Evolutionary conservation across 805 yeast species (phyloP), one percentile per base, ranked within the genome.

Genomic region (Saccharomyces eubayanus): DNA sequence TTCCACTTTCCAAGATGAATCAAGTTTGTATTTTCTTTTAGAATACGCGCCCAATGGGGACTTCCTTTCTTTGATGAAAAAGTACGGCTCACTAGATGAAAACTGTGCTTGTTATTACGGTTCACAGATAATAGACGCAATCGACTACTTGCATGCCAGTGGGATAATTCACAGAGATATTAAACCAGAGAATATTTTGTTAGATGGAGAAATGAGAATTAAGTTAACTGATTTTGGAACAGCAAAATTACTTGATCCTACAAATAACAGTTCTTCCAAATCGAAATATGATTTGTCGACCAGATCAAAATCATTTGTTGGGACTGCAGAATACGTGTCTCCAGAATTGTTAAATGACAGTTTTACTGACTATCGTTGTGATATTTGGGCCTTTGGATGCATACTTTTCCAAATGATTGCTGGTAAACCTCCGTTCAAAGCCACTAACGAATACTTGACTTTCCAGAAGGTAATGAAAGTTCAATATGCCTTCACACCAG

Each of bases 301-400:
- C 1, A 76, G 82, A 61, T 90, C 94, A 0, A 84, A 80, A 59
- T 87, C 94, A 0, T 87, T 87, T 71, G 95, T 87, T 29, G 96
- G 96, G 3, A 87, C 92, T 0, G 92, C 92, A 0, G 92, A 86
- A 61, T 86, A 86, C 61, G 91, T 87, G 6, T 84, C 91, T 0
- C 95, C 96, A 0, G 96, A 87, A 62, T 71, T 87, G 41, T 72
- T 87, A 55, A 88, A 84, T 57, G 87, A 79, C 62, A 87, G 85
- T 62, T 84, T 81, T 53, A 88, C 89, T 0, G 97, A 97, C 1
- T 84, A 83, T 61, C 90, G 97, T 1, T 87, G 97, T 50, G 99
- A 94, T 71, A 85, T 94, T n/a, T 94, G 99, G 99, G 92, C 98
- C 10, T 88, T 96, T 70, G 99, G 99, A 0, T 90, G 98, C 67